A percentile compares a stretch with the other conserved stretches of the same genome.
Evolutionary conservation across 2,329 filamentous ascomycete genomes (phyloP).

Genomic region (Aurifilum marmelostoma): DNA sequence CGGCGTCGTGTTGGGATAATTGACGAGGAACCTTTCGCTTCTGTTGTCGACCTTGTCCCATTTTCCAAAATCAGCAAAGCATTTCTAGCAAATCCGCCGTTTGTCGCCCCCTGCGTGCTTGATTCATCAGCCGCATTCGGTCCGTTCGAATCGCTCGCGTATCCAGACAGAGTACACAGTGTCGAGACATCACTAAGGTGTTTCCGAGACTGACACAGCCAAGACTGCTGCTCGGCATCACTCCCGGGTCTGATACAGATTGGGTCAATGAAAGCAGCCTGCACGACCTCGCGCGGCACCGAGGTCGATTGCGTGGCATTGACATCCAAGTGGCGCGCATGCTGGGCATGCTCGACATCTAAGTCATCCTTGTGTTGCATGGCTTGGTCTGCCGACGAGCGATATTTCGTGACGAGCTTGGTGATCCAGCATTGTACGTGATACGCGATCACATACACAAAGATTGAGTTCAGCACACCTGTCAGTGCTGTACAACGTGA

Average conservation of each 20-base stretch:
- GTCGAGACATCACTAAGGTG: slow-evolving; percentile 32
- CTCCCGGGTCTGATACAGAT: not conserved
- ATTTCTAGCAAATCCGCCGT: not conserved
- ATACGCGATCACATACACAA: slow-evolving; percentile 36
- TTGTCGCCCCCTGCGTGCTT: not conserved
- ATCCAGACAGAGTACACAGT: slow-evolving; percentile 26
- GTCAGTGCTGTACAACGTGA: slow-evolving; percentile 35
- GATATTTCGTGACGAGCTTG: not conserved
- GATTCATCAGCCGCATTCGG: not conserved
- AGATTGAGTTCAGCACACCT: slow-evolving; percentile 37
- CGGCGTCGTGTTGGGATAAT: not conserved
- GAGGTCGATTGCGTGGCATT: not conserved
- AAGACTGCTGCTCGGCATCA: not conserved
- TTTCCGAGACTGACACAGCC: slow-evolving; percentile 25
- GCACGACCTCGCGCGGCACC: not conserved
- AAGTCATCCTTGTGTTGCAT: slow-evolving; percentile 18
- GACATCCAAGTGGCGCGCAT: too few relatives aligned
- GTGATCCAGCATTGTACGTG: slow-evolving; percentile 33
- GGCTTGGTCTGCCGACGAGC: not conserved
- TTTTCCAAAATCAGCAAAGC: not conserved
- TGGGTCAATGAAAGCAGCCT: not conserved
- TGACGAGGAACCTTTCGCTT: not conserved
- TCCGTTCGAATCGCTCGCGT: slow-evolving; percentile 13
- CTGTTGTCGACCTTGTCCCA: slow-evolving; percentile 5
- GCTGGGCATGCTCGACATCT: slow-evolving; percentile 12